Conservation (phyloP, 306 rosid species). For the Lathyrus oleraceus region DNA sequence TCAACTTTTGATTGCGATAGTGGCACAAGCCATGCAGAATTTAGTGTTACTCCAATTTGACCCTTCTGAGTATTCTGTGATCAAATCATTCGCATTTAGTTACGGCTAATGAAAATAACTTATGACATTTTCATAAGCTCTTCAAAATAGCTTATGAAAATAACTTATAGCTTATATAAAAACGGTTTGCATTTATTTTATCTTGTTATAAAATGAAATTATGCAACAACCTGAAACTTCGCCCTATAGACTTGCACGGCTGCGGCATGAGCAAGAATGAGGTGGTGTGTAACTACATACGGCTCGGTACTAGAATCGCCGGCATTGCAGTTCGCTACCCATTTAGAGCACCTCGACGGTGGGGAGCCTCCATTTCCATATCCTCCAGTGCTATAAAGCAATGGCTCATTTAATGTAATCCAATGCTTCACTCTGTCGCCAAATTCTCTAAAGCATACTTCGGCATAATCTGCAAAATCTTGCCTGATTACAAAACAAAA, state of each 20-base stretch:
- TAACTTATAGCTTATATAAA: not conserved
- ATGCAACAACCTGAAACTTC: slow-evolving; percentile 49
- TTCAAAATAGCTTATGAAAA: not conserved
- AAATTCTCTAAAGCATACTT: slow-evolving; percentile 62
- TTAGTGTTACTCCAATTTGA: slow-evolving; percentile 56
- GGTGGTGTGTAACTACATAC: slow-evolving; percentile 52
- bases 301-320: slow-evolving; percentile 63
- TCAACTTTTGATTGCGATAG: slow-evolving; percentile 46
- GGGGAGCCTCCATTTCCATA: slow-evolving; percentile 51
- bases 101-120: not conserved
- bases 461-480: slow-evolving; percentile 57
- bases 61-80: slow-evolving; percentile 59
- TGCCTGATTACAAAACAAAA: slow-evolving; percentile 38
- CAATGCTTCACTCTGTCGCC: slow-evolving; percentile 76
- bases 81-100: slow-evolving; percentile 5
- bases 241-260: slow-evolving; percentile 50
- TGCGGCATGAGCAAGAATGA: slow-evolving; percentile 66
- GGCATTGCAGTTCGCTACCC: slow-evolving; percentile 42
- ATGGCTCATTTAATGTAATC: slow-evolving; percentile 73
- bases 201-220: not conserved
- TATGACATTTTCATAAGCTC: not conserved
- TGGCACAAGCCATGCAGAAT: slow-evolving; percentile 55
- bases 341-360: slow-evolving; percentile 56
- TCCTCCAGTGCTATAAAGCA: slow-evolving; percentile 35
- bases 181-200: not conserved